Conservation (phyloP, 1,284 basidiomycete genomes). For the Leucoagaricus sp. region DNA sequence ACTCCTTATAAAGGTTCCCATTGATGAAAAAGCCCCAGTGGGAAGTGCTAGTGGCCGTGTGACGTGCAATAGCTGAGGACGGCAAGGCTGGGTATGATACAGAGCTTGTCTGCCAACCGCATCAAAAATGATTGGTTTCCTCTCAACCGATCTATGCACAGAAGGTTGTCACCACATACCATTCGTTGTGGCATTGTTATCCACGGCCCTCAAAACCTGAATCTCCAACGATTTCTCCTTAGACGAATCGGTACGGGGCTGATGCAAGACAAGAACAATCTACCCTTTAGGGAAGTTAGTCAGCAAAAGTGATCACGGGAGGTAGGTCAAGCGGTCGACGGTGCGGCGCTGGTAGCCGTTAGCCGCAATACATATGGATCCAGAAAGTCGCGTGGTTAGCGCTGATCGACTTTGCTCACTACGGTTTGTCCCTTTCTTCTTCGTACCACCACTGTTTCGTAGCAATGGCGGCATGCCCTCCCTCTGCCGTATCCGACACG, state of each 20-base stretch:
- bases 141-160: no score
- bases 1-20: no score
- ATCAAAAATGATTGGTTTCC: no score
- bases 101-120: no score
- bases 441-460: slow-evolving; percentile 17
- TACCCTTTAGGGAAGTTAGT: not conserved
- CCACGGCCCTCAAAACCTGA: no score
- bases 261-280: not conserved
- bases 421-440: slow-evolving; percentile 12
- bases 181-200: no score
- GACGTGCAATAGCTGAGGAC: no score
- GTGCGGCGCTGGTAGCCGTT: not conserved
- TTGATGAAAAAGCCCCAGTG: no score
- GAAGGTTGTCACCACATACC: no score
- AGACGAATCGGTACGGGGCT: not conserved
- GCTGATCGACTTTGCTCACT: not conserved
- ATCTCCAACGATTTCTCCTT: no score
- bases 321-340: not conserved
- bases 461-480: slow-evolving; percentile 28
- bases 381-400: not conserved
- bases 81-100: no score
- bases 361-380: not conserved
- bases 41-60: no score
- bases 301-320: not conserved
- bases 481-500: slow-evolving; percentile 23